Conservation (phyloP, 345 rosid species). For the Acer campestre region DNA sequence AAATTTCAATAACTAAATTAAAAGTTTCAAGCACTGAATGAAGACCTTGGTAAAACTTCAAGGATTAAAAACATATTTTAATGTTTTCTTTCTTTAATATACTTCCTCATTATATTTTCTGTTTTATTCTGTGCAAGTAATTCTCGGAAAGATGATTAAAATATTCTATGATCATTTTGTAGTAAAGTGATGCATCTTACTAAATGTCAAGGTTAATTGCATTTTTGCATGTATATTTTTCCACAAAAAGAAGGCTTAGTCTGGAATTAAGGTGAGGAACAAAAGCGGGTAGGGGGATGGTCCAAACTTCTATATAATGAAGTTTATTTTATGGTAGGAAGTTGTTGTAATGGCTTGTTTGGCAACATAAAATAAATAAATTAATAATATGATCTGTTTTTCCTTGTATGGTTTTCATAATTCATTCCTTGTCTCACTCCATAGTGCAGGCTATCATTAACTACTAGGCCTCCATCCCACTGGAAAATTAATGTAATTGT, state of each 20-base stretch:
- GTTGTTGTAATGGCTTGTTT: background rate
- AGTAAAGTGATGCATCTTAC: background rate
- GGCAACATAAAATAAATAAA: background rate
- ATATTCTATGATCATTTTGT: background rate
- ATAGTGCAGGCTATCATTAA: no score
- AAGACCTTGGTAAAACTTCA: background rate
- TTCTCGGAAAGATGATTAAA: background rate
- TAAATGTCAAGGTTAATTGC: background rate
- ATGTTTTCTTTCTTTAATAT: background rate
- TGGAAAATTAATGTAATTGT: background rate
- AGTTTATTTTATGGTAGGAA: background rate
- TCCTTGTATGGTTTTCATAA: background rate
- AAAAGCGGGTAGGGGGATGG: background rate
- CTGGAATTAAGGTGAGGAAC: background rate
- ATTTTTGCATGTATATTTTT: background rate
- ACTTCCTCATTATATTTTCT: background rate
- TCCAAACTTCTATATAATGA: background rate
- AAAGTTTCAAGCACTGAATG: background rate
- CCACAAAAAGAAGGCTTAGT: background rate
- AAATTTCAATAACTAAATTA: no score
- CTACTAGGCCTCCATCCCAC: background rate
- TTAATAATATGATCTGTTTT: background rate
- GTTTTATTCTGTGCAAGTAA: background rate
- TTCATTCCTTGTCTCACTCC: background rate
- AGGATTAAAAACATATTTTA: background rate